Conservation (phyloP, 495 filamentous ascomycete genomes). For the Neurospora sublineolata region DNA sequence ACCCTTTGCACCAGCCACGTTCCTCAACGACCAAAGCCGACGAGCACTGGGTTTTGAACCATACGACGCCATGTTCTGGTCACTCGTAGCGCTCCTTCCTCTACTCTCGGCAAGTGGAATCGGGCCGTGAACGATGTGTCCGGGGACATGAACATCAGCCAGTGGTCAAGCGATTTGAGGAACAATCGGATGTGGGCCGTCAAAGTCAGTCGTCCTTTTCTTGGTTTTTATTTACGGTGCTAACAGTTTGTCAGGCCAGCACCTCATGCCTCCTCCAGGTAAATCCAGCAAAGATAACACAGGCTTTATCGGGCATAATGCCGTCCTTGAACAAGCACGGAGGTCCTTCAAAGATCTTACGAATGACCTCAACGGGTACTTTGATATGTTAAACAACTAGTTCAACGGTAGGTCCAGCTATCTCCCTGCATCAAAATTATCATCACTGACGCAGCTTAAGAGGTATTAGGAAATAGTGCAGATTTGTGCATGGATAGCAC, state of each 20-base stretch:
- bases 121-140: neutral
- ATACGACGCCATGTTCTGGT: too few relatives aligned
- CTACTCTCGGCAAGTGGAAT: neutral
- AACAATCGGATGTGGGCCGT: constrained; percentile 92
- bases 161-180: constrained; percentile 57
- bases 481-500: too few relatives aligned
- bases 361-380: constrained; percentile 59
- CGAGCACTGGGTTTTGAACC: too few relatives aligned
- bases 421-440: constrained; percentile 27
- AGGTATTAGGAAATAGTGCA: too few relatives aligned
- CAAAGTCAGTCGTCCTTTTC: constrained; percentile 40
- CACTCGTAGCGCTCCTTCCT: too few relatives aligned
- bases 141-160: too few relatives aligned
- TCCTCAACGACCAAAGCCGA: neutral
- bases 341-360: constrained; percentile 78
- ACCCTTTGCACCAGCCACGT: neutral
- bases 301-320: constrained; percentile 49
- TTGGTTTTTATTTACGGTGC: neutral
- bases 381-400: constrained; percentile 51
- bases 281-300: too few relatives aligned
- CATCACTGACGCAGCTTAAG: too few relatives aligned
- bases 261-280: too few relatives aligned
- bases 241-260: constrained; percentile 38
- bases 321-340: constrained; percentile 76
- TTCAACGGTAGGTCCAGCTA: constrained; percentile 13